Base-by-base conservation (phyloP, 2,329 filamentous ascomycete species). In the Ascochyta lentis region DNA sequence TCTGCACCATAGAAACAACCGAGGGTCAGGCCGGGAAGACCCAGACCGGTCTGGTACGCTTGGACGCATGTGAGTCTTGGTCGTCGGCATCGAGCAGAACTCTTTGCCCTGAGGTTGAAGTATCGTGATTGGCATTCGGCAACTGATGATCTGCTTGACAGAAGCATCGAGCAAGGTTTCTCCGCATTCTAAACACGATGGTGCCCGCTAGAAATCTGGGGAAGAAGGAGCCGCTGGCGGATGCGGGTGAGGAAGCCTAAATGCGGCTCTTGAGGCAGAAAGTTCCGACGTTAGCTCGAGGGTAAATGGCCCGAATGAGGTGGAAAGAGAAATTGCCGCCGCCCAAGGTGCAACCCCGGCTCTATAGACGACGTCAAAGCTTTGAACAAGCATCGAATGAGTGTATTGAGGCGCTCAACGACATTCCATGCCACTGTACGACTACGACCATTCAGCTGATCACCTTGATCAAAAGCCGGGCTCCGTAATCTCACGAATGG, bases 401-500 rank as follows among this genome's bases (percentile, higher is more conserved):
- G 19, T 26, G 19, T 34, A 9, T 34, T 43, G 29, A 38, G 47
- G 53, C 53, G 53, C 42, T 56, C 47, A 46, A 38, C 46, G 40
- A 35, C 29, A 27, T 3, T 34, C 8, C 16, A 24, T 24, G 24
- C 31, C 35, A 23, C 19, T 10, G 22, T 23, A 6, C 8, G 8
- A 6, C 24, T 19, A 19, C 19, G 12, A 29, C 10, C 16, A 15
- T 47, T 38, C 47, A 50, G 37, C 46, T 56, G 47, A 56, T 42
- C 31, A 50, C 12, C 33, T 3, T n/a, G 24, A 41, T 53, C 49
- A 58, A 44, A 52, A 61, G 26, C 58, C 62, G 42, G 42, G 7
- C 52, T 68, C 66, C 8, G 45, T 58, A 24, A 67, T 65, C 19
- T 43, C 33, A 22, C 61, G 40, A 19, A 70, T 57, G 8, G 61